These are phyloP conservation scores for Penicillium sp. DNA, from an alignment of 2,329 filamentous ascomycete species.

Conservation along the genomic window DNA sequence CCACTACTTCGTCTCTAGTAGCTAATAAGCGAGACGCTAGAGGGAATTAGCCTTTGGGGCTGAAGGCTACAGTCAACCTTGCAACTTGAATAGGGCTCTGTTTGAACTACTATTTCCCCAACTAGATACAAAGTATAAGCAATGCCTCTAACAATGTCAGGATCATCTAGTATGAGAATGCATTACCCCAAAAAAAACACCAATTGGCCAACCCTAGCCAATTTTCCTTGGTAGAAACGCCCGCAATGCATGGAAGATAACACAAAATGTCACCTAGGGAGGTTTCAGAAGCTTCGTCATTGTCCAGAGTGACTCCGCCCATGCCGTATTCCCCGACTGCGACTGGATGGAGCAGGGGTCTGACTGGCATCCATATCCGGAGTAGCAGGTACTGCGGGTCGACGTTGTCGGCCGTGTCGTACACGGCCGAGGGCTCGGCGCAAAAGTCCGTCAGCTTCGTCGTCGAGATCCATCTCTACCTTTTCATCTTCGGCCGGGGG, in stretches of 20 bases:
- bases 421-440: slow-evolving; percentile 39
- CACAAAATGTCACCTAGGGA: neutral
- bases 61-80: neutral
- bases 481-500: slow-evolving; percentile 31
- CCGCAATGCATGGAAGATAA: slow-evolving; percentile 15
- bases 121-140: neutral
- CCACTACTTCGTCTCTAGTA: neutral
- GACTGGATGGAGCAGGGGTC: slow-evolving; percentile 19
- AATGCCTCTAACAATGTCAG: neutral
- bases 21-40: neutral
- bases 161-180: neutral
- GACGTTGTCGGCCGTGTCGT: slow-evolving; percentile 26
- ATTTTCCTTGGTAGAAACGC: slow-evolving; percentile 2
- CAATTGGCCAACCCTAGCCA: neutral
- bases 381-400: slow-evolving; percentile 12
- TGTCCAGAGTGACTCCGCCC: slow-evolving; percentile 22
- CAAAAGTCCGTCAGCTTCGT: slow-evolving; percentile 44
- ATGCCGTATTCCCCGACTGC: slow-evolving; percentile 21
- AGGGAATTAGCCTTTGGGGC: neutral
- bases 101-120: neutral
- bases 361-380: slow-evolving; percentile 24
- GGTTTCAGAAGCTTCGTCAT: slow-evolving; percentile 1
- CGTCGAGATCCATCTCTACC: slow-evolving; percentile 44
- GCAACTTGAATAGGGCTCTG: neutral
- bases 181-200: neutral